Percentiles rank a stretch among this genome's conserved stretches.
phyloP scores from a whole-genome alignment of 192 early-diverging fungal species.

The Cladochytrium replicatum region DNA sequence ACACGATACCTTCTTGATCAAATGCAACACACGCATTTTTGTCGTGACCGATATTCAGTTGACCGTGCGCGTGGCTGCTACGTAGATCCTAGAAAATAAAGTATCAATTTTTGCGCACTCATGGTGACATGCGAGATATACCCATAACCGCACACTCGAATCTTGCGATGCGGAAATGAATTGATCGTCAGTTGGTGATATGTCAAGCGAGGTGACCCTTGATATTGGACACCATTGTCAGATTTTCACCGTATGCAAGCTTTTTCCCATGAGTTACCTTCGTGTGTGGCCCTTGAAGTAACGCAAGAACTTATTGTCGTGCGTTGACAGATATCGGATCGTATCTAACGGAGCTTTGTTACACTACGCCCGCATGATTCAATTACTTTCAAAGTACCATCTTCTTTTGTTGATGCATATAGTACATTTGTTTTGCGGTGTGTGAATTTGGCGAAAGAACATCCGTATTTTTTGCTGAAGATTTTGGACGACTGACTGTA shows the following conservation, averaged over 20 bases:
- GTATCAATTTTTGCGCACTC: neutral
- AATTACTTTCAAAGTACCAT: slow-evolving; percentile 39
- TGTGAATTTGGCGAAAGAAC: slow-evolving; percentile 78
- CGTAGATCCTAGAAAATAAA: too few species aligned
- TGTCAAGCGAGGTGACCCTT: slow-evolving; percentile 68
- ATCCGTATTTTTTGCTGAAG: slow-evolving; percentile 94
- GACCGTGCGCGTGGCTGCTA: too few species aligned
- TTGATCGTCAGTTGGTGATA: slow-evolving; percentile 70
- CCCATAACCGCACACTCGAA: slow-evolving; percentile 72
- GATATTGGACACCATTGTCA: too few species aligned
- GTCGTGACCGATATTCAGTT: slow-evolving; percentile 19
- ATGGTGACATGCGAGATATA: slow-evolving; percentile 1
- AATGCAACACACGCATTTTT: slow-evolving; percentile 52
- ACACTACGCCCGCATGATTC: neutral
- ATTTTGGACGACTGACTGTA: slow-evolving; percentile 23
- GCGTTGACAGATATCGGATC: slow-evolving; percentile 85
- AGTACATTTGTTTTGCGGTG: slow-evolving; percentile 68
- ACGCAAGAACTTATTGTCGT: slow-evolving; percentile 86
- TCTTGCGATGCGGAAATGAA: slow-evolving; percentile 76
- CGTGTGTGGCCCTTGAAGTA: slow-evolving; percentile 85
- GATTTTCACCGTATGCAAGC: too few species aligned
- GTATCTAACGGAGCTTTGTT: slow-evolving; percentile 48
- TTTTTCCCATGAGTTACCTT: slow-evolving; percentile 30
- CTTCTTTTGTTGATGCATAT: slow-evolving; percentile 89
- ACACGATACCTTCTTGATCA: slow-evolving; percentile 70